phyloP scores from a whole-genome alignment of 2,329 filamentous ascomycete genomes.

The Aspergillus glaucus region DNA sequence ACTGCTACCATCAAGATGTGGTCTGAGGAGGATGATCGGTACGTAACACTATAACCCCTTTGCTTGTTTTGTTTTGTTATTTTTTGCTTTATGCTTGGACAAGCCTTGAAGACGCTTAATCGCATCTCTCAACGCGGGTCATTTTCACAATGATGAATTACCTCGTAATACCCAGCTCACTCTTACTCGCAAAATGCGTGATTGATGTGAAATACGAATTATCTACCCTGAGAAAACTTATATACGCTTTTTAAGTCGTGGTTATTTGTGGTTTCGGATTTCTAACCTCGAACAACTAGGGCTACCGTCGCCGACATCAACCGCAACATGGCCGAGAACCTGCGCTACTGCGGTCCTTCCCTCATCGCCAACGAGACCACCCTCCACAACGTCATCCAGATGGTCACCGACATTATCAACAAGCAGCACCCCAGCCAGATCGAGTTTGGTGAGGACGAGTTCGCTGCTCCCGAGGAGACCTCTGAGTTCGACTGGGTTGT shows the following conservation, averaged over 20 bases:
- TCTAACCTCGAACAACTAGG: slow-evolving; percentile 50
- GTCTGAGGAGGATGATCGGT: slow-evolving; percentile 90
- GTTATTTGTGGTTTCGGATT: slow-evolving; percentile 11
- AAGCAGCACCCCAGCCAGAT: slow-evolving; percentile 90
- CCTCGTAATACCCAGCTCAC: slow-evolving; percentile 99
- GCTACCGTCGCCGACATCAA: slow-evolving; percentile 91
- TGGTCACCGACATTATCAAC: slow-evolving; percentile 72
- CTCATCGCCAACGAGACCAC: slow-evolving; percentile 68
- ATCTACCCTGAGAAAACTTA: slow-evolving; percentile 42
- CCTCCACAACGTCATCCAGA: slow-evolving; percentile 68
- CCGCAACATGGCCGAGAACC: slow-evolving; percentile 80
- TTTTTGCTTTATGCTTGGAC: slow-evolving; percentile 17
- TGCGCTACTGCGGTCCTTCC: slow-evolving; percentile 85
- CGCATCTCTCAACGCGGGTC: slow-evolving; percentile 1
- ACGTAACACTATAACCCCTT: slow-evolving; percentile 44
- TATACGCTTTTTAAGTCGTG: slow-evolving; percentile 20
- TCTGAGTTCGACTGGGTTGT: slow-evolving; percentile 98
- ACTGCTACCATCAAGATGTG: slow-evolving; percentile 78
- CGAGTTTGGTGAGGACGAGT: slow-evolving; percentile 76
- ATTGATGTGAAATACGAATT: slow-evolving; percentile 81
- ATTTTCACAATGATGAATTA: slow-evolving; percentile 65
- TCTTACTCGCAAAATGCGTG: slow-evolving; percentile 76
- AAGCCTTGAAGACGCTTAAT: slow-evolving; percentile 2
- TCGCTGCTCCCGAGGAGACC: slow-evolving; percentile 64
- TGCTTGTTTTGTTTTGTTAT: slow-evolving; percentile 9